phyloP scores from a whole-genome alignment of 306 rosid genomes.

The Sicyos baderoa region DNA sequence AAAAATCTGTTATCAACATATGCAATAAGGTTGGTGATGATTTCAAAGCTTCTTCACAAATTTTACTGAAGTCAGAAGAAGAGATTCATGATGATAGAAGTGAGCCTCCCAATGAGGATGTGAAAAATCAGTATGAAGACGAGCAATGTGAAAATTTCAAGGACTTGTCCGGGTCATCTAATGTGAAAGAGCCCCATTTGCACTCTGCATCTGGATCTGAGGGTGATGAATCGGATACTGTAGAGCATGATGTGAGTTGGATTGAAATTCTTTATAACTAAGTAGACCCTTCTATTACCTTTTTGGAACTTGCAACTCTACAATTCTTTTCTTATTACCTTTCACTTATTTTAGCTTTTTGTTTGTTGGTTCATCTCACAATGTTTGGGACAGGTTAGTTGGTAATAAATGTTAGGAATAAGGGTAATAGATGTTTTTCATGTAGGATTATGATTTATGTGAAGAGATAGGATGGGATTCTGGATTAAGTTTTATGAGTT shows the following conservation, averaged over 20 bases:
- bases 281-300: conserved; percentile 6
- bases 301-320: background rate
- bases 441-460: background rate
- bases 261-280: background rate
- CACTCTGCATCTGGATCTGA: conserved; percentile 46
- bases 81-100: conserved; percentile 31
- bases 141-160: conserved; percentile 34
- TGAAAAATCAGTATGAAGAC: conserved; percentile 30
- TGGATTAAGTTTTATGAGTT: background rate
- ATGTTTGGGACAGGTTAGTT: conserved; percentile 1
- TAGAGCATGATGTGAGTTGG: conserved; percentile 83
- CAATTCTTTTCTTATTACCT: background rate
- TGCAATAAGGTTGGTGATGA: conserved; percentile 25
- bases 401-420: background rate
- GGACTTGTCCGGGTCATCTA: conserved; percentile 34
- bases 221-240: conserved; percentile 76
- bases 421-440: conserved; percentile 5
- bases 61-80: conserved; percentile 37
- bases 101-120: conserved; percentile 30
- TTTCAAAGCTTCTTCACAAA: conserved; percentile 27
- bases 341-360: background rate
- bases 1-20: conserved; percentile 27
- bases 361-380: conserved; percentile 5
- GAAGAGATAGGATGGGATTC: too few relatives aligned
- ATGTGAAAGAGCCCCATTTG: conserved; percentile 35